Evolutionary conservation across 176 grass and related monocot genomes (phyloP).

Genomic region (Oryza australiensis): DNA sequence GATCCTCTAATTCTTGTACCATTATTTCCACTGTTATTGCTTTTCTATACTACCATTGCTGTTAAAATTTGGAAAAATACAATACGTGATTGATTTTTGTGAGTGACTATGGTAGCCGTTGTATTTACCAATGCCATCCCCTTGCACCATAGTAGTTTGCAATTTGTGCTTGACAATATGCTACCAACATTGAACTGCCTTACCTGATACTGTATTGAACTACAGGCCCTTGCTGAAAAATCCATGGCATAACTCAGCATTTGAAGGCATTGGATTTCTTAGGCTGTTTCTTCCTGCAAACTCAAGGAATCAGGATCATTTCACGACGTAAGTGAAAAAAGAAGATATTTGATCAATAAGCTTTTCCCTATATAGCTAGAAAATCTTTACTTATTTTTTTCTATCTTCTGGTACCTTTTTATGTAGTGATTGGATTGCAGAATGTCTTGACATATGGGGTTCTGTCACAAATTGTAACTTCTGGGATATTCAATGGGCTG

Average conservation of each 20-base stretch:
- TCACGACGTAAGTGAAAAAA: slow-evolving; percentile 61
- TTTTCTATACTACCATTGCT: slow-evolving; percentile 3
- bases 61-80: slow-evolving; percentile 30
- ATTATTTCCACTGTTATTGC: slow-evolving; percentile 14
- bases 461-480: slow-evolving; percentile 90
- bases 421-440: slow-evolving; percentile 74
- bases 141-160: slow-evolving; percentile 12
- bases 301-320: slow-evolving; percentile 70
- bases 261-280: slow-evolving; percentile 97
- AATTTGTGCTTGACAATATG: slow-evolving; percentile 30
- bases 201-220: slow-evolving; percentile 36
- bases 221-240: slow-evolving; percentile 80
- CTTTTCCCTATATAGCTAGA: slow-evolving; percentile 5
- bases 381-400: slow-evolving; percentile 22
- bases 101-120: not conserved
- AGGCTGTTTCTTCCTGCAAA: slow-evolving; percentile 88
- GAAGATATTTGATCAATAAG: slow-evolving; percentile 27
- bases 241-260: slow-evolving; percentile 95
- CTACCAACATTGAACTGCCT: slow-evolving; percentile 23
- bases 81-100: not conserved
- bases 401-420: slow-evolving; percentile 32
- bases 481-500: slow-evolving; percentile 92
- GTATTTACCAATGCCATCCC: not conserved
- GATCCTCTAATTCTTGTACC: not conserved
- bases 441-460: slow-evolving; percentile 80